phyloP scores from a whole-genome alignment of 108 stramenopile genomes.

The Pseudonitzschia multistriata region DNA sequence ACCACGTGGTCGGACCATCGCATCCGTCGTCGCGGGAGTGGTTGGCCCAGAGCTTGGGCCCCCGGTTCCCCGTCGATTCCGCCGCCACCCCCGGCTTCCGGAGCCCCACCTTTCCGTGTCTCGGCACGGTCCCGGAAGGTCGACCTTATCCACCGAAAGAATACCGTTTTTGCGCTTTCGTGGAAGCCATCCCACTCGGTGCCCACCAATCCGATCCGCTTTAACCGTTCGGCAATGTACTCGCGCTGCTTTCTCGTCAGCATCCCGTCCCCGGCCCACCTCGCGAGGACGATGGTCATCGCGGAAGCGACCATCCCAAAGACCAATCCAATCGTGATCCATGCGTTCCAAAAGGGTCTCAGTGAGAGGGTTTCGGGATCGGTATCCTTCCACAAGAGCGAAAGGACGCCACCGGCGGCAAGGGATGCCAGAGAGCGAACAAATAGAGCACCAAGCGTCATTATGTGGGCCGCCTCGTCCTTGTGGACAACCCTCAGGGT shows the following conservation, averaged over 20 bases:
- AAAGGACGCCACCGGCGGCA: conserved; percentile 4
- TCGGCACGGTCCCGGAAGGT: background rate
- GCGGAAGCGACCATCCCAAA: background rate
- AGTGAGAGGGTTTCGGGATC: background rate
- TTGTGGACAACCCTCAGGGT: background rate
- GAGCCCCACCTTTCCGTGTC: background rate
- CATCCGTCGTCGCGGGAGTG: background rate
- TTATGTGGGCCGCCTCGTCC: conserved; percentile 13
- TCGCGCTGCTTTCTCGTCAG: background rate
- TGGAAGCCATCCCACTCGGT: background rate
- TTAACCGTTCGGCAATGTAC: background rate
- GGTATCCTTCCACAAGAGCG: background rate
- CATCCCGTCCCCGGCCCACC: background rate
- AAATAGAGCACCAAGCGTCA: conserved; percentile 5
- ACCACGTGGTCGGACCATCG: conserved; percentile 10
- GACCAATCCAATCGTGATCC: conserved; percentile 6
- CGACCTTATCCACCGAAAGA: background rate
- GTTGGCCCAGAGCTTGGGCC: background rate
- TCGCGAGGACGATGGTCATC: background rate
- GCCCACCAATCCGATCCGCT: background rate
- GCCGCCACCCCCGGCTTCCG: background rate
- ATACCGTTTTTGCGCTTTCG: background rate
- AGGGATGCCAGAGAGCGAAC: conserved; percentile 8
- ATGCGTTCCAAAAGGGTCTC: background rate
- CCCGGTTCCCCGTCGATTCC: background rate